These are phyloP conservation scores for Talaromyces sp. DNA, from an alignment of 2,329 filamentous ascomycete species.

Conservation along the genomic window DNA sequence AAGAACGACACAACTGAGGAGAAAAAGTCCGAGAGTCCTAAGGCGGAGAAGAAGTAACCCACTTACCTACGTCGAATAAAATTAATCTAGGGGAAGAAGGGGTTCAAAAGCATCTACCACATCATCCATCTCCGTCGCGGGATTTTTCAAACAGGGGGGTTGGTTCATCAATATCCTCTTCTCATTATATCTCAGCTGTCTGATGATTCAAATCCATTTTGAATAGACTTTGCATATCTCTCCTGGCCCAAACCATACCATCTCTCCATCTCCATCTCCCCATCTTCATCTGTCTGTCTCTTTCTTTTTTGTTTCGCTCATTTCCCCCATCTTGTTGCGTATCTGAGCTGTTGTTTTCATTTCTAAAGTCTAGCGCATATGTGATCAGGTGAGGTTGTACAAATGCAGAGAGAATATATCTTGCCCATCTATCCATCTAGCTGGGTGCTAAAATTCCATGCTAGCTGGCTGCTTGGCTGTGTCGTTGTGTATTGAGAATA, in stretches of 20 bases:
- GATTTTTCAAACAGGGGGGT: not conserved
- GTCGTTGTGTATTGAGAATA: not conserved
- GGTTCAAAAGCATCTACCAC: too few relatives aligned
- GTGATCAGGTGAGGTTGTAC: slow-evolving; percentile 11
- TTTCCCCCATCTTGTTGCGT: not conserved
- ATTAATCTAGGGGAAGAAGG: too few relatives aligned
- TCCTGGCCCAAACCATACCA: not conserved
- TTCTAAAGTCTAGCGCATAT: slow-evolving; percentile 19
- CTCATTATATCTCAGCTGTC: slow-evolving; percentile 13
- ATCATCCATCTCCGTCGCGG: not conserved
- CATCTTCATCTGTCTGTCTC: slow-evolving; percentile 4
- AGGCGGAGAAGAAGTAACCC: slow-evolving; percentile 10
- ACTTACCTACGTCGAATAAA: not conserved
- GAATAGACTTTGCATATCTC: slow-evolving; percentile 20
- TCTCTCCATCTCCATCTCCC: not conserved
- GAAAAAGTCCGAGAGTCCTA: not conserved
- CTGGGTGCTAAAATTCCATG: too few relatives aligned
- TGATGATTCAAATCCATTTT: slow-evolving; percentile 16
- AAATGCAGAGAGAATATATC: slow-evolving; percentile 3
- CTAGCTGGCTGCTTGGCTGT: not conserved
- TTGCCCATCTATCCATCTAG: not conserved
- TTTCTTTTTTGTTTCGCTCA: too few relatives aligned
- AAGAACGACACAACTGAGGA: not conserved
- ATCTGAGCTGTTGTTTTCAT: not conserved
- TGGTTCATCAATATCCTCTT: slow-evolving; percentile 9